phyloP scores from a whole-genome alignment of 2,329 filamentous ascomycete species.

The Polytolypa hystricis region DNA sequence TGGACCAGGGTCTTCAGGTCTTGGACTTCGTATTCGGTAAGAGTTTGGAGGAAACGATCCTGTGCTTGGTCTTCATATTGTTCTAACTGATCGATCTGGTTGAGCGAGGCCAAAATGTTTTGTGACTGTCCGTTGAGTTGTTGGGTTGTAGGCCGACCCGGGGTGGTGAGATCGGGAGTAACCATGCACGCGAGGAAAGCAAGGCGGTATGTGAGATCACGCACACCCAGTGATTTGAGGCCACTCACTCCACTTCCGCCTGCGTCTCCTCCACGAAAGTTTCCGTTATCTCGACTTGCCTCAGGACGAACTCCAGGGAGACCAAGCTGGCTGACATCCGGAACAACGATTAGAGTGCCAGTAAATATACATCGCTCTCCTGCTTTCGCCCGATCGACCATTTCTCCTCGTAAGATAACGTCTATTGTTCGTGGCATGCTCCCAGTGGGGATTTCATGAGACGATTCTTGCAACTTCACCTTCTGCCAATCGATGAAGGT shows the following conservation, averaged over 20 bases:
- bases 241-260: slow-evolving; percentile 79
- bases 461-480: slow-evolving; percentile 95
- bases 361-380: slow-evolving; percentile 98
- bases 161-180: slow-evolving; percentile 71
- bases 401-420: slow-evolving; percentile 88
- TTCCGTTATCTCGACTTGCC: slow-evolving; percentile 71
- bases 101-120: slow-evolving; percentile 77
- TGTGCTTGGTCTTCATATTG: slow-evolving; percentile 76
- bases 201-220: slow-evolving; percentile 87
- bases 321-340: slow-evolving; percentile 88
- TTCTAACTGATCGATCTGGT: slow-evolving; percentile 58
- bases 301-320: slow-evolving; percentile 76
- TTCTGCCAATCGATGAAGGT: slow-evolving; percentile 99
- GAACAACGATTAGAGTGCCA: slow-evolving; percentile 88
- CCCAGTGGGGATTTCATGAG: slow-evolving; percentile 92
- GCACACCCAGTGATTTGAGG: slow-evolving; percentile 82
- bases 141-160: slow-evolving; percentile 61
- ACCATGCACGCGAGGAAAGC: slow-evolving; percentile 98
- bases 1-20: slow-evolving; percentile 91
- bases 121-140: slow-evolving; percentile 60
- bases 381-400: slow-evolving; percentile 93
- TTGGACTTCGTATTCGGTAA: slow-evolving; percentile 78
- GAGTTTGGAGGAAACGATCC: slow-evolving; percentile 71
- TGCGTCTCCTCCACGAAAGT: slow-evolving; percentile 63
- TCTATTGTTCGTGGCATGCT: slow-evolving; percentile 99